Base-by-base conservation (phyloP, 176 grass and related monocot genomes). In the Puccinellia tenuiflora region DNA sequence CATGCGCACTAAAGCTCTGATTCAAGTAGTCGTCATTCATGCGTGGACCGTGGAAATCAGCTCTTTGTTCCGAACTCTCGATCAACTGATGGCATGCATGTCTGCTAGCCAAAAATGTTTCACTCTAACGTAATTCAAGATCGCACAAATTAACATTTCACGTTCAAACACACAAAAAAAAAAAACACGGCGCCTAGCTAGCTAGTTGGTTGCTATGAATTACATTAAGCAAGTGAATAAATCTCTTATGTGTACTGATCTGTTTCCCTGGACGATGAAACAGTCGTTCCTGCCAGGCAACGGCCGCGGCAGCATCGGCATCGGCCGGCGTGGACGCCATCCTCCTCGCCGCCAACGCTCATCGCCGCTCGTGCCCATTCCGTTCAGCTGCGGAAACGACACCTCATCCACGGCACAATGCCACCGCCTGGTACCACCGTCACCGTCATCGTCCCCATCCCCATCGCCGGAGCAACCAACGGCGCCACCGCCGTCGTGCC, bases 401-500 rank as follows among this genome's bases (percentile, higher is more conserved):
- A 29, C 45, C 43, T 14, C 67, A 42, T 73, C 69, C 20, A 30
- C 61, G 39, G 25, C n/a, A 10, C 21, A 5, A 51, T 51, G 54
- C 25, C 61, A 20, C 20, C 28, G 18, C 26, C 18, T 16, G 15
- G 35, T 26, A 67, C 69, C 61, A 33, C 61, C 40, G 8, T 20
- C 51, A 17, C 35, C 81, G 5, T 62, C 46, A 1, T 30, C 89
- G n/a, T 47, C 77, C 13, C 34, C 70, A 12, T 47, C 77, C 13
- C 34, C 70, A 12, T 3, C 57, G 50, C 60, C 53, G 14, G 73
- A 56, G 9, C 5, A 45, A 2, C 9, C 34, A 24, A 31, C 22
- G 53, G 37, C 21, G n/a, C 50, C 51, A 34, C 59, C 78, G 5
- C 53, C 57, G 4, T 61, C 55, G 39, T 94, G 91, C 61, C 94